Evolutionary conservation across 2,329 filamentous ascomycete species (phyloP).

Genomic region (Exophiala lecanii-corni): DNA sequence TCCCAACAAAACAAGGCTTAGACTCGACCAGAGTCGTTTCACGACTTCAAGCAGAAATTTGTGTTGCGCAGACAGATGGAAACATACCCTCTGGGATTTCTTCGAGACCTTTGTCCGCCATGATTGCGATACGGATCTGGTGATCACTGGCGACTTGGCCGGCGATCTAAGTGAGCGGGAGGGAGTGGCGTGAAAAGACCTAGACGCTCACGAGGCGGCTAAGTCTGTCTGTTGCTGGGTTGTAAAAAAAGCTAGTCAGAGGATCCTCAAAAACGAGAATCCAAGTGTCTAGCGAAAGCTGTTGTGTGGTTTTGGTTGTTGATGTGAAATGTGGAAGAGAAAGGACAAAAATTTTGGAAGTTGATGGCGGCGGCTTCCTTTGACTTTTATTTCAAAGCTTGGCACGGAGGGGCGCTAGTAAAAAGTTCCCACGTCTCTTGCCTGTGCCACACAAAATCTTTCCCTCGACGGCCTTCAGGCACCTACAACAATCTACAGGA

Average conservation of each 20-base stretch:
- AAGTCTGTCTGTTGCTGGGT: constrained; percentile 12
- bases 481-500: constrained; percentile 1
- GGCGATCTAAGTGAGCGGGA: constrained; percentile 53
- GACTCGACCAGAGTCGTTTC: not conserved
- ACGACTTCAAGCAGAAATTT: not conserved
- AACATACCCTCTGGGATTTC: constrained; percentile 90
- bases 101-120: constrained; percentile 99
- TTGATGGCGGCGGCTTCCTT: constrained; percentile 3
- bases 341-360: constrained; percentile 16
- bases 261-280: constrained; percentile 26
- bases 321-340: constrained; percentile 10
- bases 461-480: not conserved
- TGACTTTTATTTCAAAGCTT: constrained; percentile 9
- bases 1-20: no score
- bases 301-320: constrained; percentile 11
- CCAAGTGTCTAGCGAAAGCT: constrained; percentile 18
- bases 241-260: constrained; percentile 14
- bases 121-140: constrained; percentile 68
- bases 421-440: constrained; percentile 7
- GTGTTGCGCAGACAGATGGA: no score
- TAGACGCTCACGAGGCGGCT: constrained; percentile 20
- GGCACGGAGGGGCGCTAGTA: constrained; percentile 5
- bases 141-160: constrained; percentile 70
- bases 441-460: constrained; percentile 1
- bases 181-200: constrained; percentile 21